Evolutionary conservation across 1,284 basidiomycete species (phyloP).

Genomic region (Earliella scabrosa): DNA sequence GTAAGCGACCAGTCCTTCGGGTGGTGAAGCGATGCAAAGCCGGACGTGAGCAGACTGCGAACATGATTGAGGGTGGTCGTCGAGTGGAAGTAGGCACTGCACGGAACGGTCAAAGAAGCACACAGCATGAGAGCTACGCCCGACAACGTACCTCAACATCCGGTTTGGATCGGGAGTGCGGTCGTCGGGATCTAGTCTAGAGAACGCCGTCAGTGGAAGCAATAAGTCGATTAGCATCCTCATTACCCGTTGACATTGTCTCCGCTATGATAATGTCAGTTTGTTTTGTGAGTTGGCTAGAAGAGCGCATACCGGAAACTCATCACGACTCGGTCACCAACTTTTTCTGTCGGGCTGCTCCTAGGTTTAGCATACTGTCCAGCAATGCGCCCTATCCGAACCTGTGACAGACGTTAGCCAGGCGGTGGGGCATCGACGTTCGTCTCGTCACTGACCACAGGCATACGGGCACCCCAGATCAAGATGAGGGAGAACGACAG

Average conservation of each 20-base stretch:
- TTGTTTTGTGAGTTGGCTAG: neutral
- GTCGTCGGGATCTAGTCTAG: conserved; percentile 71
- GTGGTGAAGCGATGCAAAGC: conserved; percentile 91
- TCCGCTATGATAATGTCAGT: conserved; percentile 57
- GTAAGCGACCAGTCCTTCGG: conserved; percentile 92
- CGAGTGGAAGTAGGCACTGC: conserved; percentile 96
- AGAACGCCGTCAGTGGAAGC: neutral
- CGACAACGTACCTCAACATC: conserved; percentile 63
- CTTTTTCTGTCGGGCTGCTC: conserved; percentile 83
- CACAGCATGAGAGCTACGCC: neutral
- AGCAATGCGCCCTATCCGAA: conserved; percentile 90
- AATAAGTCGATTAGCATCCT: conserved; percentile 13
- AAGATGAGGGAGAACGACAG: conserved; percentile 95
- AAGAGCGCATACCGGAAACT: conserved; percentile 74
- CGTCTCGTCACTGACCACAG: conserved; percentile 61
- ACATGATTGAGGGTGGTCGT: conserved; percentile 94
- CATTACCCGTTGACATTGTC: conserved; percentile 92
- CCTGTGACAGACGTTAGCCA: conserved; percentile 40
- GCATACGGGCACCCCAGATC: conserved; percentile 90
- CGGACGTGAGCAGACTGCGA: conserved; percentile 85
- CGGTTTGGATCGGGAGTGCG: conserved; percentile 90
- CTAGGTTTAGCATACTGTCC: conserved; percentile 98
- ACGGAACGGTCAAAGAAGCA: neutral
- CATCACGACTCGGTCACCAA: conserved; percentile 69
- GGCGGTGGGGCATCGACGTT: neutral